Conservation (phyloP, 306 rosid genomes). For the Fagus crenata region DNA sequence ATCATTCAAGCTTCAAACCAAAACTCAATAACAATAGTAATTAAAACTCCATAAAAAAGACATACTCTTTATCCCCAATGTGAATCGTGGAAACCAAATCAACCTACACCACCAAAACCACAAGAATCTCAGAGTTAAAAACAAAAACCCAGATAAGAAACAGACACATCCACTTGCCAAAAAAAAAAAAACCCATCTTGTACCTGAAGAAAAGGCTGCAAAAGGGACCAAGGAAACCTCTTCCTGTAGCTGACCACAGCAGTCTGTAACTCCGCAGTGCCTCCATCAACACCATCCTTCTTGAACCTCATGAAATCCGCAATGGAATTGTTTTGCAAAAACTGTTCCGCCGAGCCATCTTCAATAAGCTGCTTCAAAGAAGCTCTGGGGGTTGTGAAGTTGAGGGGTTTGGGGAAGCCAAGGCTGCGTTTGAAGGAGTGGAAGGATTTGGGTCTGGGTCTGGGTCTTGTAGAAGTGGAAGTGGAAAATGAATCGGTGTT, state of each 20-base stretch:
- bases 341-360: slow-evolving; percentile 68
- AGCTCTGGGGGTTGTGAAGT: slow-evolving; percentile 23
- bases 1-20: not conserved
- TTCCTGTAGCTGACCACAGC: slow-evolving; percentile 74
- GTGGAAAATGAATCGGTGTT: slow-evolving; percentile 45
- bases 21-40: not conserved
- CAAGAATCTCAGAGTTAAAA: slow-evolving; percentile 15
- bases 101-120: slow-evolving; percentile 58
- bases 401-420: slow-evolving; percentile 29
- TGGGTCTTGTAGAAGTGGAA: slow-evolving; percentile 34
- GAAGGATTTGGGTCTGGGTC: slow-evolving; percentile 37
- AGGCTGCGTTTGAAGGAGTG: slow-evolving; percentile 32
- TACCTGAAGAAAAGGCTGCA: slow-evolving; percentile 82
- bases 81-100: slow-evolving; percentile 98
- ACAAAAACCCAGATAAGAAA: slow-evolving; percentile 19
- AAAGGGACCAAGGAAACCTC: slow-evolving; percentile 85
- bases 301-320: slow-evolving; percentile 93
- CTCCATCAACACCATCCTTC: slow-evolving; percentile 45
- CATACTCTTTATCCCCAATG: slow-evolving; percentile 92
- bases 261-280: slow-evolving; percentile 72
- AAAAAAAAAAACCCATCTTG: not conserved
- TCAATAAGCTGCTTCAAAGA: slow-evolving; percentile 43
- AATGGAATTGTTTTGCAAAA: slow-evolving; percentile 60
- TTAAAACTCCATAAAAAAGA: slow-evolving; percentile 1
- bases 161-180: slow-evolving; percentile 1